Evolutionary conservation across 148 eudicot genomes (phyloP).

Genomic region (Hydrangea macrophylla): DNA sequence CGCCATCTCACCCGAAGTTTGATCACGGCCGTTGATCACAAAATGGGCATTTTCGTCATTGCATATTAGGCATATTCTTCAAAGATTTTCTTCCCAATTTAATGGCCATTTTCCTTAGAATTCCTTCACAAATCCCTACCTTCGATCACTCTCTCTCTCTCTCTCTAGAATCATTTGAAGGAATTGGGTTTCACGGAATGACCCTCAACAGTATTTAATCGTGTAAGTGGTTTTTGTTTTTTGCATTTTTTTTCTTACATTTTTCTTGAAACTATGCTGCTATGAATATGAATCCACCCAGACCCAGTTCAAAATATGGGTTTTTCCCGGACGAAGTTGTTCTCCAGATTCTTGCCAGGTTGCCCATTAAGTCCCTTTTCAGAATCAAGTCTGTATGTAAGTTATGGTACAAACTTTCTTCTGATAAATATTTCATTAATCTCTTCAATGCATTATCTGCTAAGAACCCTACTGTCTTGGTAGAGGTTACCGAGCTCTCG

Average conservation of each 20-base stretch:
- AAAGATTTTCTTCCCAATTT: constrained; percentile 4
- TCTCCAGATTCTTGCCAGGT: constrained; percentile 67
- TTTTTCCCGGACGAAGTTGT: constrained; percentile 76
- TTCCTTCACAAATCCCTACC: neutral
- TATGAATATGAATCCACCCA: constrained; percentile 44
- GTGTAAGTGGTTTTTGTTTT: constrained; percentile 2
- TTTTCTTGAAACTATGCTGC: constrained; percentile 7
- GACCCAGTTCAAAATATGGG: constrained; percentile 35
- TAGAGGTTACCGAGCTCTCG: constrained; percentile 66
- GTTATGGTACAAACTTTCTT: constrained; percentile 53
- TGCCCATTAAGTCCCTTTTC: constrained; percentile 71
- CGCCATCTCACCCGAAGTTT: neutral
- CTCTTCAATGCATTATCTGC: constrained; percentile 52
- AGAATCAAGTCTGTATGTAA: constrained; percentile 69
- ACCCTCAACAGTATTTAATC: constrained; percentile 9
- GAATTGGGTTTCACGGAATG: neutral
- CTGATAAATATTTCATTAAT: constrained; percentile 55
- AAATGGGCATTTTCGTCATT: neutral
- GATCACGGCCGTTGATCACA: neutral
- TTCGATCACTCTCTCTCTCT: neutral
- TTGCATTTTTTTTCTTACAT: constrained; percentile 9
- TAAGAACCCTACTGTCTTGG: constrained; percentile 54
- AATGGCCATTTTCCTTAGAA: neutral
- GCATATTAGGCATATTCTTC: neutral
- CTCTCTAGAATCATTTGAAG: neutral